A percentile compares a stretch with the other conserved stretches of the same genome.
phyloP scores from a whole-genome alignment of 2,329 filamentous ascomycete genomes.

The Colletotrichum sublineola region DNA sequence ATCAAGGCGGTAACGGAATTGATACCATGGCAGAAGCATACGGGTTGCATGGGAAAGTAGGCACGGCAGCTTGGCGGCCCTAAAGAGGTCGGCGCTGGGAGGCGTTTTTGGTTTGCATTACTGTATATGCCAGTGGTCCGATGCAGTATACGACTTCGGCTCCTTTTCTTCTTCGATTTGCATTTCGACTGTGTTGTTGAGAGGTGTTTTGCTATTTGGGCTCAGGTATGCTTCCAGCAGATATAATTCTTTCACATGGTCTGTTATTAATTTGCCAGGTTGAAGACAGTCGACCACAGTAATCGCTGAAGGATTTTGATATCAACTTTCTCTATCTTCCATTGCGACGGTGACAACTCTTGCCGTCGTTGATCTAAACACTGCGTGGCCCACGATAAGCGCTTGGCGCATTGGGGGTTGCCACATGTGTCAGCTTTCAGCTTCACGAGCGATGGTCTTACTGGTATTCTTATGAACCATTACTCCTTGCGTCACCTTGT shows the following conservation, averaged over 20 bases:
- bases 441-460: slow-evolving; percentile 9
- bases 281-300: too few species aligned
- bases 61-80: not conserved
- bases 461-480: not conserved
- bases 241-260: not conserved
- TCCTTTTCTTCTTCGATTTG: not conserved
- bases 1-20: slow-evolving; percentile 9
- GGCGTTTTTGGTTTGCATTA: slow-evolving; percentile 26
- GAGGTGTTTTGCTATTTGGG: not conserved
- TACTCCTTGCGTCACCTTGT: not conserved
- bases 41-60: slow-evolving; percentile 36
- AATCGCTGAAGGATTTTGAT: not conserved
- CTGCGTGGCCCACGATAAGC: not conserved
- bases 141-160: slow-evolving; percentile 25
- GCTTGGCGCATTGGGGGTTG: slow-evolving; percentile 13
- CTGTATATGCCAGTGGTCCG: not conserved
- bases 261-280: not conserved
- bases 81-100: not conserved
- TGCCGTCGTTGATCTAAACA: not conserved
- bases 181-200: not conserved
- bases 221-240: not conserved
- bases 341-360: not conserved
- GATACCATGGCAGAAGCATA: slow-evolving; percentile 38
- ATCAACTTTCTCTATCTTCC: not conserved
- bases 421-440: slow-evolving; percentile 10